Evolutionary conservation across 2,329 filamentous ascomycete genomes (phyloP), one percentile per base, ranked within the genome.

Genomic region (Emydomyces testavorans): DNA sequence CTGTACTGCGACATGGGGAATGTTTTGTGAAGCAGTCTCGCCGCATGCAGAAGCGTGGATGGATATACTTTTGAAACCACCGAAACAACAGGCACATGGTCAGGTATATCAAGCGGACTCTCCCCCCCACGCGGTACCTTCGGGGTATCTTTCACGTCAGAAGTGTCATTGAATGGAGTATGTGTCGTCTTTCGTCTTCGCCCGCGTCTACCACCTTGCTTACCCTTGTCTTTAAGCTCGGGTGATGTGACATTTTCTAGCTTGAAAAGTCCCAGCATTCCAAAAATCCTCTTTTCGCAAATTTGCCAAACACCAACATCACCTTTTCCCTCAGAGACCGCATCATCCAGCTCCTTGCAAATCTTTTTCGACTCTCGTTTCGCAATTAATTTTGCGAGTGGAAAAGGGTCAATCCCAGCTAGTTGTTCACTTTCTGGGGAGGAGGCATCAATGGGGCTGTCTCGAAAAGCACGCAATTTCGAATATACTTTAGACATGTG

Each of bases 1-100:
- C 66, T 62, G 20, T 68, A 60, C 3, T 57, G 60, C 1, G 69
- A 71, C 7, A 60, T 58, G 0, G 68, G 68, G 52, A 65, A 67
- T 47, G 68, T 57, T 6, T 58, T 56, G 46, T 63, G 65, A 15
- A 70, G 58, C 4, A 69, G 55, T 13, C 63, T 63, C 26, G 71
- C 64, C 2, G 66, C 65, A 29, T 63, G 54, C 3, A 70, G 61
- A 15, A 69, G 62, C 16, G 64, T 60, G n/a, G 58, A 58, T 3
- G 67, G 66, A 52, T 71, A 72, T 7, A 68, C 55, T n/a, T 55
- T 55, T 3, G 57, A 56, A 16, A 69, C 55, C 18, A 69, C 58
- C 0, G 57, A 53, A 28, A 61, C 55, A 6, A 57, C 48, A 6
- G 65, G 61, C 8, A 67, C 56, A 11, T 54, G 50, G 1, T 52